These are phyloP conservation scores for Suillus subluteus DNA, from an alignment of 768 basidiomycete genomes.

Conservation along the genomic window DNA sequence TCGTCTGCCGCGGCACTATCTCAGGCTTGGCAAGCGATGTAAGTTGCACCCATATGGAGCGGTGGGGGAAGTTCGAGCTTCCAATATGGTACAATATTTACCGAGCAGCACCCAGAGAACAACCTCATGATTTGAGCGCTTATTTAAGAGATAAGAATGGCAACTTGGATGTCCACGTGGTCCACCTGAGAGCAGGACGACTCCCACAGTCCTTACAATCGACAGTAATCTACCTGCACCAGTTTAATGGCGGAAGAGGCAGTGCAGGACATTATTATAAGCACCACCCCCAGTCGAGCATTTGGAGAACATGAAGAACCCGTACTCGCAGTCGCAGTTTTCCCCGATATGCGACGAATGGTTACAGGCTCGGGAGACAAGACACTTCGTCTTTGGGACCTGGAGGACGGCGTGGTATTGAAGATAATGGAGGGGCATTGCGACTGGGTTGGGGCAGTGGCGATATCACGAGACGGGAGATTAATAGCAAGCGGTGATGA, in stretches of 20 bases:
- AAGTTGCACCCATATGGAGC: too few relatives aligned
- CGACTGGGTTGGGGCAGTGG: background rate
- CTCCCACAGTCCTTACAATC: background rate
- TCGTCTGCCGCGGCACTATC: too few relatives aligned
- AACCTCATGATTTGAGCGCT: too few relatives aligned
- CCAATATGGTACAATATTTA: too few relatives aligned
- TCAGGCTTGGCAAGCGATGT: too few relatives aligned
- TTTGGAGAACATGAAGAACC: background rate
- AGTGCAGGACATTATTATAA: background rate
- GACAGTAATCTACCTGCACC: background rate
- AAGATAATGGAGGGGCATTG: background rate
- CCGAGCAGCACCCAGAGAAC: too few relatives aligned
- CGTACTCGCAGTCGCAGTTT: background rate
- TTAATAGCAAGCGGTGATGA: background rate
- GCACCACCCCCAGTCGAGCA: background rate
- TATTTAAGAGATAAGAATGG: background rate
- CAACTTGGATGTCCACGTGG: background rate
- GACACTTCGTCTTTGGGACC: slow-evolving; percentile 1
- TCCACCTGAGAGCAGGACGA: background rate
- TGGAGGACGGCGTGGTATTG: background rate
- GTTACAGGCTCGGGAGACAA: background rate
- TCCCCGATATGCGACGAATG: slow-evolving; percentile 1
- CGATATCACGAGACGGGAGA: background rate
- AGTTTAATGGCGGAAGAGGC: background rate
- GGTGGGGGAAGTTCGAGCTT: too few relatives aligned